Base-by-base conservation (phyloP, 2,329 filamentous ascomycete species). In the Penicillium sclerotigenum region DNA sequence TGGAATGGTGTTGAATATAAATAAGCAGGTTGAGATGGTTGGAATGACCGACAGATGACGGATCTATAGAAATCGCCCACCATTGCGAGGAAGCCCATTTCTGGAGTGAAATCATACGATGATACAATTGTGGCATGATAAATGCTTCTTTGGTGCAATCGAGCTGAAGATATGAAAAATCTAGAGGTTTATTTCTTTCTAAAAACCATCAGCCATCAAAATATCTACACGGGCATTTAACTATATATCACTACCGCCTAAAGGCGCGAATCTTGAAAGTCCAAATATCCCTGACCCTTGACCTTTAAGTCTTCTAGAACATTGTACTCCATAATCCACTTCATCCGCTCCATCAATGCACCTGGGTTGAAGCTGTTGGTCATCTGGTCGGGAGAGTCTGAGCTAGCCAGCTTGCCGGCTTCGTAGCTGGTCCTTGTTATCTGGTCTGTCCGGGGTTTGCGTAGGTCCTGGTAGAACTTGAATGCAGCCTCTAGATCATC, bases 291-390 rank as follows among this genome's bases (percentile, higher is more conserved):
- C 8, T 59, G 64, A 4, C 66, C 65, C 47, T 60, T 63, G 34
- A 8, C 13, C 42, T 60, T 60, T 51, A 73, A 54, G 37, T 73
- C 68, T 14, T 63, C 67, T 40, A 73, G 52, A 9, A 73, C 60
- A 58, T 72, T 67, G 41, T 69, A 72, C 52, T 72, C 71, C 71
- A 72, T 73, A 36, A 72, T 67, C 69, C 71, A 73, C 58, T 58
- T 68, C 71, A 73, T 73, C 2, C 70, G 64, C 58, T 72, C 70
- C 28, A 47, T 56, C 28, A 72, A 38, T 20, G 60, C 59, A 11
- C 59, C 51, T 0, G 70, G 68, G 31, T 68, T 67, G 54, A 73
- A 71, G 9, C 57, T 63, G 13, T 59, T 47, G 31, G 63, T 64
- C 57, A 70, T 52, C n/a, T 64, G 53, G 29, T 72, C 66, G 2